A percentile compares a stretch with the other conserved stretches of the same genome.
These are phyloP conservation scores for Trichoderma pleuroti DNA, from an alignment of 2,329 filamentous ascomycete genomes.

Conservation along the genomic window DNA sequence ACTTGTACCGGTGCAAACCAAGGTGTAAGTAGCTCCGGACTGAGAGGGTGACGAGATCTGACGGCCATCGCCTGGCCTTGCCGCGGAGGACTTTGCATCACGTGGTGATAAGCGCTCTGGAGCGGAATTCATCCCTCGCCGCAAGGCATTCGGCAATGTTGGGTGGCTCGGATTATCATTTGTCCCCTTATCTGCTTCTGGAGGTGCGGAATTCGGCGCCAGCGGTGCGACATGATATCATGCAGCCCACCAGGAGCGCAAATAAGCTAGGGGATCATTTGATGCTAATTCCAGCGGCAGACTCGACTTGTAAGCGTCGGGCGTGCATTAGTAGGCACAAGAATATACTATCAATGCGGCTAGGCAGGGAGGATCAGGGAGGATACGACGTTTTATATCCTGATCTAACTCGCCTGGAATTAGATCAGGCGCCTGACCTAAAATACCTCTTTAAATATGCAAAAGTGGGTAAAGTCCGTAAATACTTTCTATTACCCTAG, in stretches of 20 bases:
- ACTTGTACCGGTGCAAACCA: slow-evolving; percentile 34
- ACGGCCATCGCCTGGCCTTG: slow-evolving; percentile 28
- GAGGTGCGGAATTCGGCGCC: slow-evolving; percentile 7
- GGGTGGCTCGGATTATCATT: slow-evolving; percentile 4
- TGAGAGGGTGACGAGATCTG: slow-evolving; percentile 37
- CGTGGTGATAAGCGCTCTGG: slow-evolving; percentile 33
- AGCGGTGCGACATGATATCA: slow-evolving; percentile 8
- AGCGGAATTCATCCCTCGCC: neutral
- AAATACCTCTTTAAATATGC: too few relatives aligned
- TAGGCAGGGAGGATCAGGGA: neutral
- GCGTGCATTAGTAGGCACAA: neutral
- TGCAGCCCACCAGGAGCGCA: neutral
- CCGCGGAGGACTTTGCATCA: slow-evolving; percentile 33
- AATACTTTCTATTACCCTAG: too few relatives aligned
- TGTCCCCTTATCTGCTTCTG: slow-evolving; percentile 9
- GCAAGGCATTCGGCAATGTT: neutral
- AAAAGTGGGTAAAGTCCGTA: too few relatives aligned
- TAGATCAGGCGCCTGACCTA: too few relatives aligned
- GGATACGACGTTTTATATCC: neutral
- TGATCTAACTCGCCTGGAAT: too few relatives aligned
- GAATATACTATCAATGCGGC: neutral
- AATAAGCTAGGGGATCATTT: neutral
- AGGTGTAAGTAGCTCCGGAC: slow-evolving; percentile 30
- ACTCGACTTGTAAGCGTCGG: neutral
- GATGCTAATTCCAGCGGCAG: neutral